Percentiles rank a stretch among this genome's conserved stretches.
Conservation (phyloP, 495 filamentous ascomycete genomes). For the Neurospora sp. region DNA sequence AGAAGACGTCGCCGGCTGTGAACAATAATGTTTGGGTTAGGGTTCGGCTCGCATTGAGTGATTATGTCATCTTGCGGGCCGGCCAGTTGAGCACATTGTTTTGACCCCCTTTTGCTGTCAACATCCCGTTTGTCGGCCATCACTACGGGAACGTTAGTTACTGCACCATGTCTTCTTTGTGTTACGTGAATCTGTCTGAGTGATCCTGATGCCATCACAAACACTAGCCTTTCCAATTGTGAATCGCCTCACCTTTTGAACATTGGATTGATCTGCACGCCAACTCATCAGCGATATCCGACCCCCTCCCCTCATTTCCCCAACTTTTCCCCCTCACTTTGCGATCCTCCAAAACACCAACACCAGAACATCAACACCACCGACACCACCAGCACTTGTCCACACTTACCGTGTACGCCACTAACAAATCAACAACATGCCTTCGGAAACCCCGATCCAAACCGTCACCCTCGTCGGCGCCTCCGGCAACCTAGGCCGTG, state of each 20-base stretch:
- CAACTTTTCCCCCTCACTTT: neutral
- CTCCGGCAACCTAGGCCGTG: slow-evolving; percentile 28
- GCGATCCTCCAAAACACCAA: neutral
- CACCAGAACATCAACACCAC: neutral
- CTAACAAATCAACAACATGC: neutral
- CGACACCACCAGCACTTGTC: neutral
- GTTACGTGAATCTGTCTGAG: neutral
- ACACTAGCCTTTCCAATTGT: neutral
- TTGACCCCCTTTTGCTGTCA: neutral
- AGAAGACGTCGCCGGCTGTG: neutral
- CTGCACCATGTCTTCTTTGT: neutral
- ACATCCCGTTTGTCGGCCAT: neutral
- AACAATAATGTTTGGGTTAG: neutral
- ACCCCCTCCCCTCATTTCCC: neutral
- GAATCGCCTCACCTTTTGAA: neutral
- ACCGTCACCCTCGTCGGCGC: slow-evolving; percentile 24
- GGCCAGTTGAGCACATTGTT: neutral
- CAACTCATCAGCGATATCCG: neutral
- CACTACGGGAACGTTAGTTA: neutral
- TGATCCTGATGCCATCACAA: neutral
- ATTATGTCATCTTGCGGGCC: neutral
- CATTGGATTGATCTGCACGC: neutral
- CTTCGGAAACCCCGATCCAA: neutral
- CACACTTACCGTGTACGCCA: neutral
- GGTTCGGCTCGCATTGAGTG: neutral